Percentiles rank a stretch among this genome's conserved stretches.
phyloP scores from a whole-genome alignment of 306 rosid genomes.

The Prunus mume region DNA sequence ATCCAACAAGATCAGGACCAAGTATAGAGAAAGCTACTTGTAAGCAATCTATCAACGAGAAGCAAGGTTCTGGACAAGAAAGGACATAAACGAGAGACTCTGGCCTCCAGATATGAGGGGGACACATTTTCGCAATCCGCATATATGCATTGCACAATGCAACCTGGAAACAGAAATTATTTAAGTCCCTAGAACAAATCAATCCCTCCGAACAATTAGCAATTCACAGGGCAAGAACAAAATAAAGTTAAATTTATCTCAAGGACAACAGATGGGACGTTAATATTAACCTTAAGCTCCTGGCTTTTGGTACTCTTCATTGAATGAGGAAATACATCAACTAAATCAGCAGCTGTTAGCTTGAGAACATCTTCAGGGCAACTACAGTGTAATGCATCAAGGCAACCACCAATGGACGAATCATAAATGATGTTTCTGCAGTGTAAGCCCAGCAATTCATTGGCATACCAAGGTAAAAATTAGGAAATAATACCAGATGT shows the following conservation, averaged over 20 bases:
- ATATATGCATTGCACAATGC: constrained; percentile 74
- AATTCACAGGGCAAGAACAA: constrained; percentile 17
- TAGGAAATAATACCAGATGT: not conserved
- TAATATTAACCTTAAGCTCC: constrained; percentile 77
- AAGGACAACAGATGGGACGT: constrained; percentile 24
- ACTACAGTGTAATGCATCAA: constrained; percentile 59
- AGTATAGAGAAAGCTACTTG: constrained; percentile 66
- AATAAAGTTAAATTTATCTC: constrained; percentile 25
- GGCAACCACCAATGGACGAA: constrained; percentile 79
- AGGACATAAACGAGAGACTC: constrained; percentile 64
- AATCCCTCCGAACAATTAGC: constrained; percentile 27
- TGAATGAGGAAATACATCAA: constrained; percentile 57
- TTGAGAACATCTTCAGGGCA: constrained; percentile 70
- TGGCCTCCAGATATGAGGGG: constrained; percentile 87
- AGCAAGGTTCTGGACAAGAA: constrained; percentile 55
- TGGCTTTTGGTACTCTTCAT: constrained; percentile 71
- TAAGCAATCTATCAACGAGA: constrained; percentile 71
- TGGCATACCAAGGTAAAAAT: constrained; percentile 19
- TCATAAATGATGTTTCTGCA: constrained; percentile 77
- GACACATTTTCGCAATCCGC: constrained; percentile 68
- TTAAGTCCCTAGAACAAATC: constrained; percentile 30
- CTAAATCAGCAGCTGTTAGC: constrained; percentile 74
- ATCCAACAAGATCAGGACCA: constrained; percentile 64
- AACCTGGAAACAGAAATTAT: constrained; percentile 47
- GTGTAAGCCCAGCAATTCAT: constrained; percentile 16